A percentile compares a stretch with the other conserved stretches of the same genome.
These are phyloP conservation scores for Bipolaris cookei DNA, from an alignment of 2,329 filamentous ascomycete species.

Conservation along the genomic window DNA sequence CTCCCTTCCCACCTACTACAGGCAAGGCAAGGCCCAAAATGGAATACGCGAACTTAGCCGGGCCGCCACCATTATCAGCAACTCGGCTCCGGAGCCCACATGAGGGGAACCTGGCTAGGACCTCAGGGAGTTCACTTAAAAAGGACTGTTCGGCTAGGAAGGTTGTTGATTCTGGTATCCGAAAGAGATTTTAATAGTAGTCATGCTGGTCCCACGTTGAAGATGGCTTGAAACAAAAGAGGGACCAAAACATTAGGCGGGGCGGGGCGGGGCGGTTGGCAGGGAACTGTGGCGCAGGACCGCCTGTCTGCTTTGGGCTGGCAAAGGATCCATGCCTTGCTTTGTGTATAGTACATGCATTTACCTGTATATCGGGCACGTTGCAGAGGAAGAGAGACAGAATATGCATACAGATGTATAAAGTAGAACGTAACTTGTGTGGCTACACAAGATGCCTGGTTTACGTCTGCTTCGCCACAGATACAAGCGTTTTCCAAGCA, in stretches of 20 bases:
- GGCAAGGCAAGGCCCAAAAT: background rate
- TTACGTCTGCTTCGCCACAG: background rate
- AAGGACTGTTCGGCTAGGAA: too few relatives aligned
- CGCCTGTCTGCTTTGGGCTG: background rate
- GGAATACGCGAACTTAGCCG: too few relatives aligned
- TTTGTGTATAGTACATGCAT: too few relatives aligned
- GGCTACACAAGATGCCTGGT: background rate
- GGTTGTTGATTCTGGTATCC: too few relatives aligned
- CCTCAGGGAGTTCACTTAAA: too few relatives aligned
- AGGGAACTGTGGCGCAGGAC: conserved; percentile 5
- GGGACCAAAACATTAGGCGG: background rate
- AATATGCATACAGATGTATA: background rate
- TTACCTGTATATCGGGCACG: too few relatives aligned
- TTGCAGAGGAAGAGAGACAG: background rate
- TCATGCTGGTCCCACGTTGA: background rate
- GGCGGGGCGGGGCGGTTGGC: conserved; percentile 1
- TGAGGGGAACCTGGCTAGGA: too few relatives aligned
- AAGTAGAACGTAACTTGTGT: background rate
- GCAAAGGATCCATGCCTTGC: background rate
- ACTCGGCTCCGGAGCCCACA: too few relatives aligned
- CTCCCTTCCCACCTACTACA: background rate
- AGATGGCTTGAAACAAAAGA: background rate
- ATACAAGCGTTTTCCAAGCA: conserved; percentile 25
- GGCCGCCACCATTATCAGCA: too few relatives aligned
- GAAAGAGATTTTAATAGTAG: background rate